Conservation (phyloP, 306 rosid species). For the Sicyos edulis region DNA sequence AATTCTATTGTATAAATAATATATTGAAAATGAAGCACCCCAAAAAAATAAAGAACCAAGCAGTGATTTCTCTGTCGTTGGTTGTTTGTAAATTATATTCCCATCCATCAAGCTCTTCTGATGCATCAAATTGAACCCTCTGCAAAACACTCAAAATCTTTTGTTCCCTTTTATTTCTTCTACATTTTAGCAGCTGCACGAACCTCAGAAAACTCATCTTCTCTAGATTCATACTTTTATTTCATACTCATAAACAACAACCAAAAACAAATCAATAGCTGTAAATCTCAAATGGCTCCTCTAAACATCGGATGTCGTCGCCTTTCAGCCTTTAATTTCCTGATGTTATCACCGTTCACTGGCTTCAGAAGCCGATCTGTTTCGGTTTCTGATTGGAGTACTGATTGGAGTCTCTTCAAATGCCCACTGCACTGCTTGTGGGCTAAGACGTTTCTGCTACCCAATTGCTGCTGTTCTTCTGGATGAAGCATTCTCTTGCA, state of each 20-base stretch:
- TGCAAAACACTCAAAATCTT: neutral
- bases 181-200: conserved; percentile 6
- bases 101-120: neutral
- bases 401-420: conserved; percentile 77
- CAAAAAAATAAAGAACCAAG: conserved; percentile 27
- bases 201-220: too few relatives aligned
- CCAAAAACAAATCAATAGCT: conserved; percentile 22
- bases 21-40: neutral
- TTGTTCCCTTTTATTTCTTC: neutral
- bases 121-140: neutral
- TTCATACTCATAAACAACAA: conserved; percentile 1
- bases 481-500: conserved; percentile 50
- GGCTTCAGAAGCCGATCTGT: conserved; percentile 53
- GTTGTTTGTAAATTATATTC: neutral
- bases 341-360: conserved; percentile 40
- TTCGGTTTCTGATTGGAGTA: conserved; percentile 66
- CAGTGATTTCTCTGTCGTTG: conserved; percentile 12
- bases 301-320: conserved; percentile 49
- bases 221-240: conserved; percentile 7
- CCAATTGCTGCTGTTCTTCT: conserved; percentile 26
- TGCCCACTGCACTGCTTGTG: conserved; percentile 70
- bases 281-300: conserved; percentile 37
- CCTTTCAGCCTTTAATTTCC: conserved; percentile 65
- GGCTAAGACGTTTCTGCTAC: conserved; percentile 26
- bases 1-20: conserved; percentile 5